Base-by-base conservation (phyloP, 345 rosid species). In the Anacardium occidentale region DNA sequence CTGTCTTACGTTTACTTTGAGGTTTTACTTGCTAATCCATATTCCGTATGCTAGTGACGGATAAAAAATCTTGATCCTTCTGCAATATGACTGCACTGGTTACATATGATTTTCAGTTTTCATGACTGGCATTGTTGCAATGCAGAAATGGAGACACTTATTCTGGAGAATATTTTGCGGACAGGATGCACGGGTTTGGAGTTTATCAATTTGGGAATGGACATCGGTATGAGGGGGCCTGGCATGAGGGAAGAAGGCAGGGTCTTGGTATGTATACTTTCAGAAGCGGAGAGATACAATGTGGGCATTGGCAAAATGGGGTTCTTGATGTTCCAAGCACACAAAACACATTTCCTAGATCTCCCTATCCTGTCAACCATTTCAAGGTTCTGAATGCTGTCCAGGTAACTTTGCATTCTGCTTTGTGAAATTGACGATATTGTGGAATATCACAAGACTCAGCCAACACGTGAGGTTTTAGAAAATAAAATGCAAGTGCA, bases 211-310 rank as follows among this genome's bases (percentile, higher is more conserved):
- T 89, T 81, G 91, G 85, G 34, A 91, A 91, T 25, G 93, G 94
- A 58, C 94, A 89, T 74, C 80, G 78, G 59, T 91, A 89, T 60
- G 94, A 91, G 76, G 94, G 94, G 75, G 92, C 97, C 25, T 91
- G 97, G 94, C 97, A 91, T 74, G 97, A 91, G 76, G 94, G 97
- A 58, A 89, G 84, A 80, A 89, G 93, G 86, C 92, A 91, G 81
- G 97, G 97, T 45, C 84, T 86, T 53, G 97, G 97, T 66, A 82
- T 86, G 84, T 91, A 91, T 79, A 85, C 88, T 53, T 91, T 89
- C 76, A 83, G 88, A 65, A 89, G 79, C 61, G 94, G 97, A n/a
- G 92, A 91, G 73, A 85, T 85, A 72, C 91, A 88, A 71, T 83
- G 82, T 62, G 97, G 97, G 53, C 93, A 89, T 44, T 91, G 97